Base-by-base conservation (phyloP, 805 yeast genomes). In the Zygotorulaspora florentina region DNA sequence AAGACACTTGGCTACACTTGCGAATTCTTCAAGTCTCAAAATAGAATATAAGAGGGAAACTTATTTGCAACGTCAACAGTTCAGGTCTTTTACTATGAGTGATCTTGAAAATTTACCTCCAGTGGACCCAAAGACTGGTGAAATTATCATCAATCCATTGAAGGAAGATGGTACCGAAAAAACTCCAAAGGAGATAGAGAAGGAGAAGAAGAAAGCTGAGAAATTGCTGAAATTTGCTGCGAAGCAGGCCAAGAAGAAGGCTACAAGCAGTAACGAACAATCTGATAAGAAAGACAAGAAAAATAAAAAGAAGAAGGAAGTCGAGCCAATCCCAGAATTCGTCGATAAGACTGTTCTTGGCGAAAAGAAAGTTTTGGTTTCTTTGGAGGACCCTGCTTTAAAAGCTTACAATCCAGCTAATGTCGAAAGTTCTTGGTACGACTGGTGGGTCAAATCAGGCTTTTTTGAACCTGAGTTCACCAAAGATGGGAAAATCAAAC, bases 371-470 rank as follows among this genome's bases (percentile, higher is more conserved):
- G 68, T 83, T 28, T 77, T 93, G 47, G 85, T 81, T n/a, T 77
- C 88, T 29, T 77, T 93, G 43, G 96, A 91, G 35, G 95, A 90
- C 64, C 90, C 96, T 17, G 82, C 97, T 16, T 80, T 93, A 65
- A 90, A 93, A 69, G 91, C 98, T 8, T 93, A 93, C 69, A 86
- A 80, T 60, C 99, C 99, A 28, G 79, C 80, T 57, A 85, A 83
- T 57, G 97, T 93, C 39, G 99, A 93, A 70, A 84, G 95, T 46
- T 87, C 96, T 11, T 93, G 99, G 99, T 91, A 91, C 70, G 80
- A 78, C 15, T 93, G 99, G 98, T 93, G 99, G 99, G 84, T 79
- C 50, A 75, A 85, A 59, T 77, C 87, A 67, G 95, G 93, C 15
- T 81, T 80, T 60, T 93, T 93, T 61, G 83, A 85, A 69, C 99